Evolutionary conservation across 176 grass and related monocot genomes (phyloP).

Genomic region (Dactylis glomerata): DNA sequence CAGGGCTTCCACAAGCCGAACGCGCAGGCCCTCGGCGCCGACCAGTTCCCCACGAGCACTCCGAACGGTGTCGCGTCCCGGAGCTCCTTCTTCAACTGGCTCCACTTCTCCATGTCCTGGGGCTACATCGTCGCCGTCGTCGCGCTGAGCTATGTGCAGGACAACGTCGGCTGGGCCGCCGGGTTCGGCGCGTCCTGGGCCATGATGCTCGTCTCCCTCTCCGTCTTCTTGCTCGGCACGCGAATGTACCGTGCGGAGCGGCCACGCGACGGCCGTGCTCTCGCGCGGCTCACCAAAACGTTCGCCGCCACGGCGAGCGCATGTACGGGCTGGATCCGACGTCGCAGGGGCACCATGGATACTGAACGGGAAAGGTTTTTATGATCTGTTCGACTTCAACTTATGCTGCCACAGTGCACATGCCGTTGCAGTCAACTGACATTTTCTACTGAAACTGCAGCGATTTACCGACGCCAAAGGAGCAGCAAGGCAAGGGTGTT

Average conservation of each 20-base stretch:
- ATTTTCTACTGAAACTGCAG: background rate
- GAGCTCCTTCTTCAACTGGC: conserved; percentile 82
- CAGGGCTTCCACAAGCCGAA: conserved; percentile 66
- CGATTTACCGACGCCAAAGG: background rate
- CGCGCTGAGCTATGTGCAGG: conserved; percentile 52
- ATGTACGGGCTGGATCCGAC: background rate
- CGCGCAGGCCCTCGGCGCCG: conserved; percentile 54
- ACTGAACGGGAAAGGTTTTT: background rate
- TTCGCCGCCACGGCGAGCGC: background rate
- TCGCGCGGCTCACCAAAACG: background rate
- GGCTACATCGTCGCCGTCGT: conserved; percentile 17
- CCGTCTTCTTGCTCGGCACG: conserved; percentile 40
- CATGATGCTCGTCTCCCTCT: conserved; percentile 12
- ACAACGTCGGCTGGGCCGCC: conserved; percentile 43
- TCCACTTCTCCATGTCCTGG: conserved; percentile 39
- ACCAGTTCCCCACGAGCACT: conserved; percentile 42
- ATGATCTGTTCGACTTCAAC: background rate
- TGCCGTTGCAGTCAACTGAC: background rate
- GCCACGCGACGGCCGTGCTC: background rate
- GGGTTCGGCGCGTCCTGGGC: conserved; percentile 44
- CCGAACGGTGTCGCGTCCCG: conserved; percentile 2
- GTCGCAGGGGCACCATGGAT: background rate
- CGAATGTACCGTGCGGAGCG: background rate
- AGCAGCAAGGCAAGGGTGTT: background rate
- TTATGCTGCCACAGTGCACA: background rate